Base-by-base conservation (phyloP, 2,329 filamentous ascomycete genomes). In the Aspergillus piperis region DNA sequence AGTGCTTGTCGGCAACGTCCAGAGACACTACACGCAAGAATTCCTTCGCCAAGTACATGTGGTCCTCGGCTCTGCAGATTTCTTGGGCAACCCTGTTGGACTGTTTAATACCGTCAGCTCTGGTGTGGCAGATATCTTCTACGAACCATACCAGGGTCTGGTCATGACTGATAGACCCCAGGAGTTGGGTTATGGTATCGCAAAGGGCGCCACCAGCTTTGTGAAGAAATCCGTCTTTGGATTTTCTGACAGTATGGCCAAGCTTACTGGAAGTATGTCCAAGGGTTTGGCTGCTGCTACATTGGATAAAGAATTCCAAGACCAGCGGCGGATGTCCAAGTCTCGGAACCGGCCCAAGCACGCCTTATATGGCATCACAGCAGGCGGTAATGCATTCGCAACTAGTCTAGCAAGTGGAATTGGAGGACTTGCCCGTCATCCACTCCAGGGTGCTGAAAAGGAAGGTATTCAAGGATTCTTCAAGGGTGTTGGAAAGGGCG, bases 211-310 rank as follows among this genome's bases (percentile, higher is more conserved):
- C 10, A 94, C 92, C 0, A 96, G 92, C 65, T 98, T 99, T 72
- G 90, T 97, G 67, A 99, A 99, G 83, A 99, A 99, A 79, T 96
- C 92, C 0, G 94, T 99, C 10, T 99, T 96, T 76, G 96, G 95
- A 49, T 91, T 99, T 74, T 96, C 90, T 1, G 96, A 99, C 81
- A 96, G 92, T 71, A 93, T 99, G 80, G 95, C 93, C 68, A 99
- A 99, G 74, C 91, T 98, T 74, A 99, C 96, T 1, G 96, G 96
- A 56, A 96, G 92, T 75, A 90, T 99, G 77, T 96, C 93, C 67
- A 99, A 99, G 79, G 95, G 95, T 61, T 86, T 99, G 51, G 92
- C 95, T 2, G 95, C 93, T 36, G 95, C 95, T 17, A 97, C 94
- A 5, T 85, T 99, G 66, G 95, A 99, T 81, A 98, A 99, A 77